phyloP scores from a whole-genome alignment of 2,329 filamentous ascomycete species.

The Aspergillus tubingensis region DNA sequence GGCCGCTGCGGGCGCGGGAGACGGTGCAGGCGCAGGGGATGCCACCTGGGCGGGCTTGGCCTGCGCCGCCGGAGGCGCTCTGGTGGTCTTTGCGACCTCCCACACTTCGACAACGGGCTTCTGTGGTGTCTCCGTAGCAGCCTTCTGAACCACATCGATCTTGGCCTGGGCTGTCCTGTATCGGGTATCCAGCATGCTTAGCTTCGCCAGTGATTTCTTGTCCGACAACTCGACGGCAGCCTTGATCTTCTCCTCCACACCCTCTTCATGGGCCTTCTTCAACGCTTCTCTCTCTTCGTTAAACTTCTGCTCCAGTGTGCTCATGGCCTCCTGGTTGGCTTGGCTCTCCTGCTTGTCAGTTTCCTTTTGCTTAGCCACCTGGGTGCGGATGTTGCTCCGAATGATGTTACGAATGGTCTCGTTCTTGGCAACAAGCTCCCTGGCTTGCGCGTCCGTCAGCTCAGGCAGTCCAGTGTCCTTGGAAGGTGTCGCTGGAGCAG shows the following conservation, averaged over 20 bases:
- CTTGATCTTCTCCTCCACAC: constrained; percentile 59
- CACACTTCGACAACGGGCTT: constrained; percentile 84
- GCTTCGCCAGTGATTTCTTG: constrained; percentile 71
- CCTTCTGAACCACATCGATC: constrained; percentile 74
- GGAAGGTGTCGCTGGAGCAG: constrained; percentile 32
- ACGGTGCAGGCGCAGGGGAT: constrained; percentile 18
- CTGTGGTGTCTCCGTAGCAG: constrained; percentile 81
- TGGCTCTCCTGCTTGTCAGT: constrained; percentile 44
- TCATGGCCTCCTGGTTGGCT: constrained; percentile 38
- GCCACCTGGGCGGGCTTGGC: constrained; percentile 28
- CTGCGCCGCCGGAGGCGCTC: constrained; percentile 48
- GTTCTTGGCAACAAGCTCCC: constrained; percentile 54
- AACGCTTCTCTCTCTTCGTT: constrained; percentile 44
- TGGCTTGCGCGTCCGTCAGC: constrained; percentile 53
- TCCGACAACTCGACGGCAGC: constrained; percentile 68
- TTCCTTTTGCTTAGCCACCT: constrained; percentile 44
- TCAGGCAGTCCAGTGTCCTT: constrained; percentile 42
- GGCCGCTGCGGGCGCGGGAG: constrained; percentile 12
- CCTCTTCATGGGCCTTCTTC: constrained; percentile 54
- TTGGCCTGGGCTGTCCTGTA: constrained; percentile 67
- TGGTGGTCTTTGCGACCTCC: constrained; percentile 72
- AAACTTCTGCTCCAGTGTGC: constrained; percentile 42
- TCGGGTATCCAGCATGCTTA: constrained; percentile 78
- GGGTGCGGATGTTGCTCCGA: constrained; percentile 59
- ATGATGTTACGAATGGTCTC: constrained; percentile 53